A percentile compares a stretch with the other conserved stretches of the same genome.
Evolutionary conservation across 352 stramenopile genomes (phyloP).

Genomic region (Blastocystis sp.): DNA sequence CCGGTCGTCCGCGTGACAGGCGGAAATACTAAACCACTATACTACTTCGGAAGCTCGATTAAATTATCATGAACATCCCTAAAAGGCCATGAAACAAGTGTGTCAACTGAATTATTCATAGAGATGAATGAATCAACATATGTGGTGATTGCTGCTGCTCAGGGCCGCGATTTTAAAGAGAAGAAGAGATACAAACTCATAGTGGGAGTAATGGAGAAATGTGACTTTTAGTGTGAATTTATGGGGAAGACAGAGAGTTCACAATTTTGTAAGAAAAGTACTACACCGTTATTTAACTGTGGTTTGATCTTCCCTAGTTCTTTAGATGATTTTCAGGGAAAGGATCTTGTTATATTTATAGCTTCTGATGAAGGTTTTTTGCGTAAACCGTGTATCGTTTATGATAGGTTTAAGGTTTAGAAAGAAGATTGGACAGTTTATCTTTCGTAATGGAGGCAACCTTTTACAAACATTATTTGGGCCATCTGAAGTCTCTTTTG

Average conservation of each 20-base stretch:
- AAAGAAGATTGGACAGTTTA: neutral
- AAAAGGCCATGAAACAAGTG: no score
- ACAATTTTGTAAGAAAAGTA: neutral
- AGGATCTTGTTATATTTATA: neutral
- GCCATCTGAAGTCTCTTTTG: neutral
- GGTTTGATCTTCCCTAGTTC: neutral
- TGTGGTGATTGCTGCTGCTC: neutral
- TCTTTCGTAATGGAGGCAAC: neutral
- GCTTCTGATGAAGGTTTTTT: neutral
- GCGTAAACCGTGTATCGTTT: neutral
- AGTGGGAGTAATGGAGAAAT: neutral
- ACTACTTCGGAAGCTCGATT: conserved; percentile 65
- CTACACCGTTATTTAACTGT: neutral
- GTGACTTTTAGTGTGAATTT: conserved; percentile 11
- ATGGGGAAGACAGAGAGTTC: neutral
- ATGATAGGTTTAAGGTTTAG: neutral
- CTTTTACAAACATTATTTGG: neutral
- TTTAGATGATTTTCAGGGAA: neutral
- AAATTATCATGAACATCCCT: no score
- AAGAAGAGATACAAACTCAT: neutral
- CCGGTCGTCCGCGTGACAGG: conserved; percentile 65
- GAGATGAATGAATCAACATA: neutral
- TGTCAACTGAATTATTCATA: no score
- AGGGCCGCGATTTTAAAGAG: neutral
- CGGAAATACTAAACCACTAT: conserved; percentile 67